phyloP scores from a whole-genome alignment of 2,329 filamentous ascomycete species.

The Pseudofabraea citricarpa region DNA sequence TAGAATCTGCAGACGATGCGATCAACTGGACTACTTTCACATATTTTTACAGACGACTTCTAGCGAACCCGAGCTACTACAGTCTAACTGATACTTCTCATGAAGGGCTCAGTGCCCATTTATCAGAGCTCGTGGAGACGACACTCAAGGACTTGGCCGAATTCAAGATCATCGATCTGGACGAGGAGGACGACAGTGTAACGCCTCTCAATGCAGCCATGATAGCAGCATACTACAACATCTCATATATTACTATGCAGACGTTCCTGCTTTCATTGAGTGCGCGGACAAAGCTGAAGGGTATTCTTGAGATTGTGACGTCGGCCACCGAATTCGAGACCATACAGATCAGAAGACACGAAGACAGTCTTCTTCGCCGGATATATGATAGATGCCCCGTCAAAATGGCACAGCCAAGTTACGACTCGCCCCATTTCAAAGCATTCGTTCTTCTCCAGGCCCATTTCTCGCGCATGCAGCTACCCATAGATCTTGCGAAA shows the following conservation, averaged over 20 bases:
- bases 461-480: conserved; percentile 95
- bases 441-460: conserved; percentile 95
- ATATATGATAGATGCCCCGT: conserved; percentile 94
- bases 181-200: conserved; percentile 88
- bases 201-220: conserved; percentile 91
- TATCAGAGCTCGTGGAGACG: conserved; percentile 91
- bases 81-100: conserved; percentile 83
- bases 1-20: conserved; percentile 91
- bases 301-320: conserved; percentile 92
- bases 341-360: conserved; percentile 90
- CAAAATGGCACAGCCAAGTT: conserved; percentile 84
- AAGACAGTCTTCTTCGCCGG: conserved; percentile 79
- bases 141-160: conserved; percentile 87
- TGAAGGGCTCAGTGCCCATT: conserved; percentile 86
- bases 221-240: conserved; percentile 99
- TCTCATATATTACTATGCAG: conserved; percentile 99
- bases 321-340: conserved; percentile 95
- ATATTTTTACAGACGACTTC: conserved; percentile 91
- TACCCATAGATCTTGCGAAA: conserved; percentile 91
- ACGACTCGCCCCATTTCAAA: conserved; percentile 97
- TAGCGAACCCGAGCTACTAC: conserved; percentile 97
- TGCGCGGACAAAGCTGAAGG: conserved; percentile 89
- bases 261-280: conserved; percentile 91
- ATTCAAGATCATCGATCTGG: conserved; percentile 91
- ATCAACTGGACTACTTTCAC: conserved; percentile 99